These are phyloP conservation scores for Ajuga chamaepitys DNA, from an alignment of 257 asterid species.

Conservation along the genomic window DNA sequence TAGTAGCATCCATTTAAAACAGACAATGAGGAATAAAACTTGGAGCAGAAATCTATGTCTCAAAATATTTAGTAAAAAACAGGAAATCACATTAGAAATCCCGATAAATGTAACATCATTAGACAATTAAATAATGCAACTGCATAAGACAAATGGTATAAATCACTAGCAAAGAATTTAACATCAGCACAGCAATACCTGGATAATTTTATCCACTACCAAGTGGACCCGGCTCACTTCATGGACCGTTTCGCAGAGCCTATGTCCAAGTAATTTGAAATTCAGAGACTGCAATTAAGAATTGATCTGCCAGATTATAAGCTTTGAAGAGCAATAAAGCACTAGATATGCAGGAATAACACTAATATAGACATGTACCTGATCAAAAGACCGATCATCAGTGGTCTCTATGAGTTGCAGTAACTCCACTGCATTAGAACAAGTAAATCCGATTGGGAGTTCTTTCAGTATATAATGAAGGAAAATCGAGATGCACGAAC, in stretches of 20 bases:
- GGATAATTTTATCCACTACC: constrained; percentile 56
- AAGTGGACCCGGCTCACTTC: constrained; percentile 38
- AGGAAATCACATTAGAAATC: not conserved
- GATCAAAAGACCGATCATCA: constrained; percentile 55
- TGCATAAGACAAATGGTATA: not conserved
- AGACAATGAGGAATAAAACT: not conserved
- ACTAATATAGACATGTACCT: constrained; percentile 37
- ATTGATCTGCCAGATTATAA: constrained; percentile 28
- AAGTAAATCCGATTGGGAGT: constrained; percentile 56
- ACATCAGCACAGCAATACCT: constrained; percentile 37
- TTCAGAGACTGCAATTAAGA: constrained; percentile 66
- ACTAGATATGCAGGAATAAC: constrained; percentile 12
- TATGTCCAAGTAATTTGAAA: constrained; percentile 79
- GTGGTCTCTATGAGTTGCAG: constrained; percentile 55
- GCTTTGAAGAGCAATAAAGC: constrained; percentile 16
- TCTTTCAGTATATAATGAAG: constrained; percentile 73
- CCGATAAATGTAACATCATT: not conserved
- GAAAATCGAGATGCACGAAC: constrained; percentile 47
- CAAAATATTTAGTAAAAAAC: not conserved
- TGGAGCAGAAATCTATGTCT: not conserved
- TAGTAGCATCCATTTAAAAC: not conserved
- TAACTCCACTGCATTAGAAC: constrained; percentile 55
- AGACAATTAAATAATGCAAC: not conserved
- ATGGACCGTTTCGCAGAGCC: constrained; percentile 67
- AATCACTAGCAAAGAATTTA: not conserved